phyloP scores from a whole-genome alignment of 78 protist genomes.

The Polysphondylium violaceum region DNA sequence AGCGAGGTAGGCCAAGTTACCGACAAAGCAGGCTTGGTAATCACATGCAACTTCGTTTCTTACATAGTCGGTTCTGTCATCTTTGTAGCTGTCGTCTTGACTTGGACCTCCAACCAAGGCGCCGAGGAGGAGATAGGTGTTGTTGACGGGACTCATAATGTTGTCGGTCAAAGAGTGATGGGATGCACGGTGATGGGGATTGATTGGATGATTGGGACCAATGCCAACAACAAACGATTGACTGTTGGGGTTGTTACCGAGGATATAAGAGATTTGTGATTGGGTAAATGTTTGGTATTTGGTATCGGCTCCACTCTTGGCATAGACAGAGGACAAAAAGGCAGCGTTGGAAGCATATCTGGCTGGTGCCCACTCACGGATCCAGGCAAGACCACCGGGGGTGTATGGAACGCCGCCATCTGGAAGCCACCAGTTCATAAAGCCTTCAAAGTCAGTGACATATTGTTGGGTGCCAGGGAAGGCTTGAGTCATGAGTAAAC shows the following conservation, averaged over 20 bases:
- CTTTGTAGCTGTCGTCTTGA: slow-evolving; percentile 32
- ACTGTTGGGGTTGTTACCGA: slow-evolving; percentile 60
- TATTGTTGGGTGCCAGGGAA: slow-evolving; percentile 8
- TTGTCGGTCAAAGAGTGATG: slow-evolving; percentile 51
- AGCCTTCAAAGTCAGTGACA: slow-evolving; percentile 23
- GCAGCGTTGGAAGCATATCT: slow-evolving; percentile 53
- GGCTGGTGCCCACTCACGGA: slow-evolving; percentile 50
- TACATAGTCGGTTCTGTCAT: slow-evolving; percentile 43
- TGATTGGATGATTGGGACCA: slow-evolving; percentile 66
- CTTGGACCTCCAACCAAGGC: slow-evolving; percentile 25
- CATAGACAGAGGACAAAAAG: slow-evolving; percentile 40
- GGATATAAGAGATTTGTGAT: slow-evolving; percentile 38
- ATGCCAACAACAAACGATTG: slow-evolving; percentile 63
- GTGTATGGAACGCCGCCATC: slow-evolving; percentile 66
- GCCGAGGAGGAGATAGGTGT: slow-evolving; percentile 21
- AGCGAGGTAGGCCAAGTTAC: slow-evolving; percentile 22
- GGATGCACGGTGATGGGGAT: slow-evolving; percentile 67
- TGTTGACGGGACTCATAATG: slow-evolving; percentile 39
- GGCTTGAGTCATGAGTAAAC: slow-evolving; percentile 5
- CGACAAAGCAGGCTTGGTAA: slow-evolving; percentile 71
- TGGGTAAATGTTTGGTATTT: slow-evolving; percentile 36
- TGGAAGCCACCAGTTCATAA: slow-evolving; percentile 58
- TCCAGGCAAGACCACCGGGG: slow-evolving; percentile 78
- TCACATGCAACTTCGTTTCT: slow-evolving; percentile 61
- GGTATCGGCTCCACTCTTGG: too few species aligned